Base-by-base conservation (phyloP, 306 rosid genomes). In the Crotalaria pallida region DNA sequence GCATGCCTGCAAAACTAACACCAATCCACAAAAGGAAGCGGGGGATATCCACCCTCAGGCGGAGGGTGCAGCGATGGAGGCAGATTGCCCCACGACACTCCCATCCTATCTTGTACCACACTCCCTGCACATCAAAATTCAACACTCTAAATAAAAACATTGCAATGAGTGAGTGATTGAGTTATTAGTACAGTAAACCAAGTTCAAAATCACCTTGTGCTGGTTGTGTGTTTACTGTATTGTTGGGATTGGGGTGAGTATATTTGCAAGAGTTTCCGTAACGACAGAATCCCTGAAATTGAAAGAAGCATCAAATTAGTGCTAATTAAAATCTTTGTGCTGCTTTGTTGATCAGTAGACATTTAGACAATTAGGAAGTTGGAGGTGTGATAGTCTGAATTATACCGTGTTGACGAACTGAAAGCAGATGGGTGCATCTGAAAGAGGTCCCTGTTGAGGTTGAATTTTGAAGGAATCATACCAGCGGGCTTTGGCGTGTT, bases 401-500 rank as follows among this genome's bases (percentile, higher is more conserved):
- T 23, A 18, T 70, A 90, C 98, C 73, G 87, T 88, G 49, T 85
- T 84, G 67, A 86, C 10, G 68, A 88, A 94, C 61, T 88, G 92
- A 33, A 79, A 72, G 74, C 97, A 93, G 10, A 90, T 65, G 55
- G 85, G 81, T 62, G 61, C 11, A 38, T 10, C 6, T 5, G 82
- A 56, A 21, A 2, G 44, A 4, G 2, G 59, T 0, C 6, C 36
- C 1, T 36, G 73, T 0, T 58, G 68, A 8, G 31, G 64, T 58
- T 70, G 69, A 12, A 31, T 12, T 34, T 80, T 84, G 95, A 87
- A 60, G 76, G 97, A 94, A 81, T 88, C 91, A 74, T 80, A 88
- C 98, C 98, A 88, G 6, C 82, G 87, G 64, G 95, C 92, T 76
- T 91, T 90, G 74, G 96, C 84, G 61, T 89, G 83, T 21, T 77